Evolutionary conservation across 495 filamentous ascomycete species (phyloP), one percentile per base, ranked within the genome.

Genomic region (Neurospora sp.): DNA sequence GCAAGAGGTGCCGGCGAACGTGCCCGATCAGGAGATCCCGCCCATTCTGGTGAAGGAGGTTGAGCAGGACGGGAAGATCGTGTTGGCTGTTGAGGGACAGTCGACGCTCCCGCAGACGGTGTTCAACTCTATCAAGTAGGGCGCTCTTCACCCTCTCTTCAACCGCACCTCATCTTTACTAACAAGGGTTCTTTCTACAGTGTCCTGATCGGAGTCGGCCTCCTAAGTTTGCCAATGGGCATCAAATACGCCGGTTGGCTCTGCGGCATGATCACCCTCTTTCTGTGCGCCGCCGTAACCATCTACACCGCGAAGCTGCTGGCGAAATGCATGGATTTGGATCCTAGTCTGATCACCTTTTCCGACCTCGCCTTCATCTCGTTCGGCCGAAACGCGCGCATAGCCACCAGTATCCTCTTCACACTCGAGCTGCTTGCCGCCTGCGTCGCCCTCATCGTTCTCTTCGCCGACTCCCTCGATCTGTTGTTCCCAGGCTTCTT

Each of bases 31-130:
- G 35, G 93, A 94, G 79, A 84, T 91, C 42, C 90, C 92, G 76
- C 93, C 93, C 2, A 85, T 99, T 70, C 80, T 98, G 31, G 90
- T 98, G 62, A 96, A 93, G 82, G 90, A 93, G 79, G 88, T 97
- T 8, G 91, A 96, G 80, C 93, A 96, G 78, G 94, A 97, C 80
- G 96, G 96, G 35, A 93, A 92, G 73, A 85, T 94, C 20, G 89
- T 96, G 38, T 86, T 92, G 78, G 87, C 95, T 37, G 90, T 98
- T 8, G 88, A 96, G 73, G 96, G 96, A 42, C 94, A 95, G 85
- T 96, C 93, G 11, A 99, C 96, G 3, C 84, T 98, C 39, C 94
- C 95, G 3, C 96, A 99, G 83, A 98, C 96, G 0, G 87, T 98
- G 74, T 97, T 99, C 84, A 99, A 99, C 80, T 96, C 93, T 18